Conservation (phyloP, 805 yeast species). For the Wickerhamia fluorescens region DNA sequence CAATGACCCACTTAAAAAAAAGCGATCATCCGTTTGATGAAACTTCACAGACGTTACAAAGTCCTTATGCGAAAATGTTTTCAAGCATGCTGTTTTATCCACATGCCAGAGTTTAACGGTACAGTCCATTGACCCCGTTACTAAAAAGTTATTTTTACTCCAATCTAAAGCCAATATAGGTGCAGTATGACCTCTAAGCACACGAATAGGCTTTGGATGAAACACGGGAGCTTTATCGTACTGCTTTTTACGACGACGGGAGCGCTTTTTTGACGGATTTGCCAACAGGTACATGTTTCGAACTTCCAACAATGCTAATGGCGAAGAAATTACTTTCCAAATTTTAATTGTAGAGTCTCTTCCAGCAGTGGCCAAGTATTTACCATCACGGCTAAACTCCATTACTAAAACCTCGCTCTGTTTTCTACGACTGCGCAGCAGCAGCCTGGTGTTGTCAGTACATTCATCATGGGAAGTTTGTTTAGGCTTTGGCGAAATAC, state of each 20-base stretch:
- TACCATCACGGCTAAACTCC: slow-evolving; percentile 74
- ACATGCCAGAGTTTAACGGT: slow-evolving; percentile 84
- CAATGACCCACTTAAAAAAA: slow-evolving; percentile 74
- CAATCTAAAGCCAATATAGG: slow-evolving; percentile 76
- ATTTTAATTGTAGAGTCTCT: slow-evolving; percentile 60
- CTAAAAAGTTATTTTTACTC: slow-evolving; percentile 78
- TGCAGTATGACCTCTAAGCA: slow-evolving; percentile 59
- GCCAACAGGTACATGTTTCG: slow-evolving; percentile 1
- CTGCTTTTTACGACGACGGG: slow-evolving; percentile 11
- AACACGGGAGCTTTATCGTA: slow-evolving; percentile 69
- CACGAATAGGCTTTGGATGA: slow-evolving; percentile 54
- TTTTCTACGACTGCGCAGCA: too few relatives aligned
- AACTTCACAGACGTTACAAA: slow-evolving; percentile 76
- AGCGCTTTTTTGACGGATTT: slow-evolving; percentile 7
- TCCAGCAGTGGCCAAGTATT: slow-evolving; percentile 78
- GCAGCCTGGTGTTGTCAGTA: too few relatives aligned
- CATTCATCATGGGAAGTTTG: too few relatives aligned
- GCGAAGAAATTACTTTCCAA: slow-evolving; percentile 76
- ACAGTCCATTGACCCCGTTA: slow-evolving; percentile 79
- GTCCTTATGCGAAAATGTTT: slow-evolving; percentile 66
- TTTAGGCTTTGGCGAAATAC: too few relatives aligned
- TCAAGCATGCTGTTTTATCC: slow-evolving; percentile 54
- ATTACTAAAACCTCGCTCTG: slow-evolving; percentile 60
- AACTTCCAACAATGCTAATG: slow-evolving; percentile 54
- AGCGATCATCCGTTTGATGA: slow-evolving; percentile 82